These are phyloP conservation scores for Clathrus columnatus DNA, from an alignment of 768 basidiomycete species.

Conservation along the genomic window DNA sequence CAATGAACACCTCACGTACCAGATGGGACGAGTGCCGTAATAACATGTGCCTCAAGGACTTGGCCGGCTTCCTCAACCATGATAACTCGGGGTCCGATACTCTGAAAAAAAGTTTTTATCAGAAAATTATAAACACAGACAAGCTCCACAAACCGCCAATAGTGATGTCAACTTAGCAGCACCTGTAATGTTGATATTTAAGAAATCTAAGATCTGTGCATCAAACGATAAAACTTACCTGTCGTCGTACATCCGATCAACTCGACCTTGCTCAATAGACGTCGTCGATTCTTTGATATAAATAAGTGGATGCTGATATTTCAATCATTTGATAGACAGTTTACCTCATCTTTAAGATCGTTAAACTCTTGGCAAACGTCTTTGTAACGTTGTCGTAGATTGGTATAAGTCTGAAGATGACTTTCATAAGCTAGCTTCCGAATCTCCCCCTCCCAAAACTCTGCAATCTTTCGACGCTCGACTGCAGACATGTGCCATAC, in stretches of 20 bases:
- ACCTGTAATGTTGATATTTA: constrained; percentile 32
- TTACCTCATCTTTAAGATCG: constrained; percentile 47
- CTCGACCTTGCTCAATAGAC: constrained; percentile 43
- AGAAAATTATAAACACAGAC: not conserved
- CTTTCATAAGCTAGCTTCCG: not conserved
- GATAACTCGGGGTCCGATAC: constrained; percentile 49
- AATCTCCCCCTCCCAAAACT: too few species aligned
- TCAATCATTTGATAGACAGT: constrained; percentile 7
- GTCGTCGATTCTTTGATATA: constrained; percentile 52
- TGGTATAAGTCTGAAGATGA: constrained; percentile 37
- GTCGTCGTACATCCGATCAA: constrained; percentile 75
- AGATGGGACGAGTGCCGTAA: constrained; percentile 51
- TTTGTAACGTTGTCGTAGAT: constrained; percentile 30
- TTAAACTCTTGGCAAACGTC: constrained; percentile 29
- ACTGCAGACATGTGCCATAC: constrained; percentile 14
- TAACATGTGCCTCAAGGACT: constrained; percentile 69
- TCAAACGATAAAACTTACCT: constrained; percentile 30
- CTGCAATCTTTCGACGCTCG: constrained; percentile 3
- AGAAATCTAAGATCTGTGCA: not conserved
- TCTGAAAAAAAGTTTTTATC: constrained; percentile 28
- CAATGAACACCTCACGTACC: too few species aligned
- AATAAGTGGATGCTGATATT: not conserved
- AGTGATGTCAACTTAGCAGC: constrained; percentile 58
- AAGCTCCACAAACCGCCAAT: constrained; percentile 34
- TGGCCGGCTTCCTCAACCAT: constrained; percentile 80